Base-by-base conservation (phyloP, 2,329 filamentous ascomycete genomes). In the Nigrospora sphaerica region DNA sequence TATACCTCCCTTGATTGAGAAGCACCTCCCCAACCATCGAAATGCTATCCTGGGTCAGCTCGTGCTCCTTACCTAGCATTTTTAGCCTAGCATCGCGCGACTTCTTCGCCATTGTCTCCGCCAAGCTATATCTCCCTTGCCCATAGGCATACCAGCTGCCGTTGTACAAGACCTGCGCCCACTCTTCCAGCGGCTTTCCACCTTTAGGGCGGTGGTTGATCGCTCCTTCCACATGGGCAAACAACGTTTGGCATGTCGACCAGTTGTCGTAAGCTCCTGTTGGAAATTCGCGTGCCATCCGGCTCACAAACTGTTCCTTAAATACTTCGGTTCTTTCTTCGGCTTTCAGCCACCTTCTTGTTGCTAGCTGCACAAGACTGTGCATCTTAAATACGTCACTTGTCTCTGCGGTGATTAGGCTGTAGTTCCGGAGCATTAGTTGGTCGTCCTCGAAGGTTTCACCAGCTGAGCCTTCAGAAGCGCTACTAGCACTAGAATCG, bases 341-440 rank as follows among this genome's bases (percentile, higher is more conserved):
- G 3, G 44, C 47, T 46, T 60, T 43, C 14, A 68, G 54, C 66
- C 64, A 69, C 35, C 46, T 56, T 45, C 56, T 58, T 11, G 56
- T 67, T 23, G 63, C 55, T 28, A 70, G 49, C 50, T 71, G 66
- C 17, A 72, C 69, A 3, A 74, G 57, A 9, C 49, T 38, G 52
- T 74, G 70, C 67, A 73, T 73, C 48, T 68, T 62, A 42, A 67
- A 70, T 3, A 48, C 42, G 13, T 49, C 55, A 1, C 51, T 49
- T 17, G 43, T 17, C 32, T 47, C 50, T n/a, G 45, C 56, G 1
- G 46, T 44, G 10, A 74, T 52, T 5, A 73, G 61, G 2, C 57
- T 68, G 51, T 61, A 74, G 43, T 64, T 53, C 37, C 54, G 51
- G 12, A 74, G 56, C 2, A 56, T 52, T 1, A 48, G 31, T 1